Conservation (phyloP, 2,329 filamentous ascomycete species). For the Paraphoma chrysanthemicola region DNA sequence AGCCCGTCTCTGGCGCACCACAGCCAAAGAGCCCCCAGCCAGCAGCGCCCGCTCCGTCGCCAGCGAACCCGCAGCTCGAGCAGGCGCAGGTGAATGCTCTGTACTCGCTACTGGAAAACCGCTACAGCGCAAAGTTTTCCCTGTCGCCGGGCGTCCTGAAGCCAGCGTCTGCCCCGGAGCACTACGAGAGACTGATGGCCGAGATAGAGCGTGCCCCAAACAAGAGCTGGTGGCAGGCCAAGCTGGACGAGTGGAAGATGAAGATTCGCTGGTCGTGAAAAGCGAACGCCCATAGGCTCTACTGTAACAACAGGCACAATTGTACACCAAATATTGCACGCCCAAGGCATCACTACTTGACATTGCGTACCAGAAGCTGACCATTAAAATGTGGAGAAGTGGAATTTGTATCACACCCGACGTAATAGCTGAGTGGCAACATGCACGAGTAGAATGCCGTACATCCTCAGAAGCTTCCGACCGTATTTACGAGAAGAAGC, state of each 20-base stretch:
- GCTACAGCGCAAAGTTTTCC: constrained; percentile 56
- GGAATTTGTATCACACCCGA: too few relatives aligned
- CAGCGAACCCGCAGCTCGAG: constrained; percentile 41
- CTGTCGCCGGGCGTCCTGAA: constrained; percentile 35
- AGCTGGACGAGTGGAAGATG: constrained; percentile 47
- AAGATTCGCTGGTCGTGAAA: constrained; percentile 45
- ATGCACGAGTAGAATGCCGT: too few relatives aligned
- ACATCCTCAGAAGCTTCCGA: too few relatives aligned
- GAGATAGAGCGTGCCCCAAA: constrained; percentile 46
- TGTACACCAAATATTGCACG: not conserved
- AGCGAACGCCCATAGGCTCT: not conserved
- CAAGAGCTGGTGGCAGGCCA: constrained; percentile 44
- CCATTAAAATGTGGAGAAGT: too few relatives aligned
- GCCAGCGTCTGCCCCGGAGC: constrained; percentile 42
- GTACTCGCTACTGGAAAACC: constrained; percentile 66
- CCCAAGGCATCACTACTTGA: too few relatives aligned
- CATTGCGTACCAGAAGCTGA: too few relatives aligned
- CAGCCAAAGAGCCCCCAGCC: constrained; percentile 7
- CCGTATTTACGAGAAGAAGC: too few relatives aligned
- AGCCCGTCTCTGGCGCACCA: constrained; percentile 17
- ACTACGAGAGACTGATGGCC: constrained; percentile 44
- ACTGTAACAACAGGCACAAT: not conserved
- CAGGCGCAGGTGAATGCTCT: constrained; percentile 63
- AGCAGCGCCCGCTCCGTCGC: constrained; percentile 14
- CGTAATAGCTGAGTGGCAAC: too few relatives aligned